A percentile compares a stretch with the other conserved stretches of the same genome.
phyloP scores from a whole-genome alignment of 768 basidiomycete genomes.

The Hygrocybe coccinea region DNA sequence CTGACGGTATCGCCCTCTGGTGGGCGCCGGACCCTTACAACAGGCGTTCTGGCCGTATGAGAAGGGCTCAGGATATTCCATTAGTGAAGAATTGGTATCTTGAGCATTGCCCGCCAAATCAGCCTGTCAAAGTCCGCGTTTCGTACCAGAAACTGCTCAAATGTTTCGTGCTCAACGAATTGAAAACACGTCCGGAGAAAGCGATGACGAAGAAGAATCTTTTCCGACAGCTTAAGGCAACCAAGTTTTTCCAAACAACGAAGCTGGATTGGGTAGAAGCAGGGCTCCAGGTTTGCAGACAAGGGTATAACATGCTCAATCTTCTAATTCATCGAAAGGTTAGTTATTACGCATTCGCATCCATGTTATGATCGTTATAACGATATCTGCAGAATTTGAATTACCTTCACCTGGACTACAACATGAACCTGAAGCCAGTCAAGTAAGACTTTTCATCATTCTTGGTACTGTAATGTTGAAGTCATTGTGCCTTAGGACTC shows the following conservation, averaged over 20 bases:
- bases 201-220: slow-evolving; percentile 98
- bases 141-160: slow-evolving; percentile 98
- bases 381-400: slow-evolving; percentile 62
- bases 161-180: slow-evolving; percentile 90
- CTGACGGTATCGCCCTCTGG: slow-evolving; percentile 96
- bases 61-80: slow-evolving; percentile 92
- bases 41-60: slow-evolving; percentile 85
- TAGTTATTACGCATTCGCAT: slow-evolving; percentile 30
- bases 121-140: slow-evolving; percentile 96
- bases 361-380: slow-evolving; percentile 10
- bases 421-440: slow-evolving; percentile 97
- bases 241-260: slow-evolving; percentile 99
- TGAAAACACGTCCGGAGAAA: slow-evolving; percentile 85
- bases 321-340: slow-evolving; percentile 97
- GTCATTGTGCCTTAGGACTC: slow-evolving; percentile 53
- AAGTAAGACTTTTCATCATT: slow-evolving; percentile 42
- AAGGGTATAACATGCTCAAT: slow-evolving; percentile 99
- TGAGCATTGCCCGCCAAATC: slow-evolving; percentile 94
- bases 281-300: slow-evolving; percentile 94
- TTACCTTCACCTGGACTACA: slow-evolving; percentile 94
- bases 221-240: slow-evolving; percentile 94
- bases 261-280: slow-evolving; percentile 99
- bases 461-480: neutral
- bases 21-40: slow-evolving; percentile 98
- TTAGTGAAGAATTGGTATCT: slow-evolving; percentile 98